Percentiles rank a stretch among this genome's conserved stretches.
phyloP scores from a whole-genome alignment of 2,329 filamentous ascomycete genomes.

The Fusarium sp. region DNA sequence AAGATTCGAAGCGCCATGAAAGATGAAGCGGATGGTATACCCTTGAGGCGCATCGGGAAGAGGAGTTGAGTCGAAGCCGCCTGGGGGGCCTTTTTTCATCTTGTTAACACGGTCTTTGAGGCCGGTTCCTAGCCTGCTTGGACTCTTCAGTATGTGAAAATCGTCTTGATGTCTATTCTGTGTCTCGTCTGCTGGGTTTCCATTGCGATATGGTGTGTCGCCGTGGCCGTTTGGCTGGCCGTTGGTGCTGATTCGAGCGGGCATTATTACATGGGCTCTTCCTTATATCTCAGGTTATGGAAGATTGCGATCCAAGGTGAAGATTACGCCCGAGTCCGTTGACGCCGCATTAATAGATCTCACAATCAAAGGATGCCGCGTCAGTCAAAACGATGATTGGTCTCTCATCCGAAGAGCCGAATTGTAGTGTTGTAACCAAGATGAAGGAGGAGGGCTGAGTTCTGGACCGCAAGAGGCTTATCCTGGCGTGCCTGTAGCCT shows the following conservation, averaged over 20 bases:
- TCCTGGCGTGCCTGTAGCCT: conserved; percentile 3
- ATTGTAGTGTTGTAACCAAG: not conserved
- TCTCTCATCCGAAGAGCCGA: conserved; percentile 6
- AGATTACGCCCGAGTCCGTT: conserved; percentile 9
- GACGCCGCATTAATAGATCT: conserved; percentile 14
- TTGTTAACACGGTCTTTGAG: conserved; percentile 42
- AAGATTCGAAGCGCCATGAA: conserved; percentile 82
- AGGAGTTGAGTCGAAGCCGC: conserved; percentile 83
- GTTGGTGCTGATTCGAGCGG: conserved; percentile 24
- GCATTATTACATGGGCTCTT: conserved; percentile 25
- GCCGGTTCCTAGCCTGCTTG: conserved; percentile 24
- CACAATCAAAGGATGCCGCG: not conserved
- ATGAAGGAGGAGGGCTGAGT: conserved; percentile 13
- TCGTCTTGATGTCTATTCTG: conserved; percentile 18
- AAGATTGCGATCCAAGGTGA: conserved; percentile 4
- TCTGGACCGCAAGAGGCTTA: conserved; percentile 26
- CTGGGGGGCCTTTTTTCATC: conserved; percentile 62
- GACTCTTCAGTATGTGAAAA: conserved; percentile 21
- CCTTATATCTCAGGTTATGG: not conserved
- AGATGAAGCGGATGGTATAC: conserved; percentile 85
- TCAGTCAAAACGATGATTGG: conserved; percentile 1
- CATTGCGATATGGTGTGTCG: conserved; percentile 13
- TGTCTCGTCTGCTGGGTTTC: conserved; percentile 9
- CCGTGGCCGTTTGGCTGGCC: conserved; percentile 24
- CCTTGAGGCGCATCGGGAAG: conserved; percentile 78